Evolutionary conservation across 768 basidiomycete species (phyloP).

Genomic region (Kwoniella dejecticola): DNA sequence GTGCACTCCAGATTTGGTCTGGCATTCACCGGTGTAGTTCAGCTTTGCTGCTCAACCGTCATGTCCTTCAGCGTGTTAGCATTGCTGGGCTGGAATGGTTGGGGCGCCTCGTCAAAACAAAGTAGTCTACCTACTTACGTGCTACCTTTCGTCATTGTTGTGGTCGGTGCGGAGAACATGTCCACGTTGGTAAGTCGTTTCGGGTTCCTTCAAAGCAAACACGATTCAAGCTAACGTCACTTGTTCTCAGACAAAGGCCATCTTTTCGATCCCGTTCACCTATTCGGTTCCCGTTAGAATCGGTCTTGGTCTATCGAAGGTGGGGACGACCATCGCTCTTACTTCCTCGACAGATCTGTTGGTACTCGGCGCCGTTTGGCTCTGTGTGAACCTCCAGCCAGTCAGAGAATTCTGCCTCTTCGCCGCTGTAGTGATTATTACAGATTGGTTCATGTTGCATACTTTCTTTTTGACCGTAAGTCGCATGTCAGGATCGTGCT

Average conservation of each 20-base stretch:
- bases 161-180: constrained; percentile 98
- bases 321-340: constrained; percentile 87
- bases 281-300: constrained; percentile 73
- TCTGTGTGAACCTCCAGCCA: constrained; percentile 69
- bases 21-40: constrained; percentile 88
- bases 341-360: constrained; percentile 85
- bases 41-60: constrained; percentile 87
- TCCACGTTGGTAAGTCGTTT: constrained; percentile 71
- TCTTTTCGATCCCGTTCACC: constrained; percentile 48
- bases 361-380: constrained; percentile 73
- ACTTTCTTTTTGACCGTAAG: constrained; percentile 89
- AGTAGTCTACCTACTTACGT: constrained; percentile 59
- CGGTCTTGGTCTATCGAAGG: constrained; percentile 81
- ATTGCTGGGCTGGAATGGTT: constrained; percentile 66
- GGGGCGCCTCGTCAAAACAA: constrained; percentile 23
- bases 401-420: constrained; percentile 92
- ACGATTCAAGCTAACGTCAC: neutral
- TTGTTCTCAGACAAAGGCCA: constrained; percentile 27
- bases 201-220: neutral
- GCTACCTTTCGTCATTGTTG: constrained; percentile 88
- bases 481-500: neutral
- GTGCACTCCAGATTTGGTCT: constrained; percentile 90
- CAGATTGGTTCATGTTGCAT: constrained; percentile 95
- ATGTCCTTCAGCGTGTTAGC: constrained; percentile 92
- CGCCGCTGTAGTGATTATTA: constrained; percentile 88